Evolutionary conservation across 2,329 filamentous ascomycete genomes (phyloP), one percentile per base, ranked within the genome.

Genomic region (Calonectria pauciramosa): DNA sequence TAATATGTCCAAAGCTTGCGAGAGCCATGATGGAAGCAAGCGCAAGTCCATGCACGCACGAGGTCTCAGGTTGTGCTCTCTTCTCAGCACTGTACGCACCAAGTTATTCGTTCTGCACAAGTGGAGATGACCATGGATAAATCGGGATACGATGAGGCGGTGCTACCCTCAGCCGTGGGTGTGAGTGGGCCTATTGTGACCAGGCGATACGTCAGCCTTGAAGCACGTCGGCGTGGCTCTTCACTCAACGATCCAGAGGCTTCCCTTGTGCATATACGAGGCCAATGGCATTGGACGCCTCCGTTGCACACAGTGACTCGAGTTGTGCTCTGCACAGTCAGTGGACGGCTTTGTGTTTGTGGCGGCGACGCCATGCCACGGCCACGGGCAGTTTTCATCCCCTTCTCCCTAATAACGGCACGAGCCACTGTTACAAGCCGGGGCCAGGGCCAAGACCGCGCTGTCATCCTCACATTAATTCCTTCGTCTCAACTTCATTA

Each of bases 131-230:
- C 34, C 32, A 7, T 66, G 71, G 63, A 73, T 73, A 73, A 73
- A 70, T 73, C 67, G 49, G 71, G 60, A 73, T 70, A 70, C 67
- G 71, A 73, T 36, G 56, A 49, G 71, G 65, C 52, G 70, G n/a
- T n/a, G 64, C 30, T 47, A 23, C 26, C 20, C n/a, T 60, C 23
- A 47, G 36, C 38, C 38, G 60, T 49, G 38, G 60, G 60, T 64
- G 65, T 68, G 65, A 10, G 65, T 32, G 49, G 56, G 56, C 56
- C 56, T 41, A 5, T 63, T 63, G 34, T 63, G 56, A 63, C 34
- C 56, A 63, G 34, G 26, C 56, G 38, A 72, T 51, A 72, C 70
- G 70, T 72, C 63, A 72, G 47, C 60, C 54, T 34, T 26, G 52
- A 60, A 47, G 67, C 38, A 56, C n/a, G 67, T 60, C 52, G 51